phyloP scores from a whole-genome alignment of 139 green algal species.

The Auxenochlorella protothecoides region DNA sequence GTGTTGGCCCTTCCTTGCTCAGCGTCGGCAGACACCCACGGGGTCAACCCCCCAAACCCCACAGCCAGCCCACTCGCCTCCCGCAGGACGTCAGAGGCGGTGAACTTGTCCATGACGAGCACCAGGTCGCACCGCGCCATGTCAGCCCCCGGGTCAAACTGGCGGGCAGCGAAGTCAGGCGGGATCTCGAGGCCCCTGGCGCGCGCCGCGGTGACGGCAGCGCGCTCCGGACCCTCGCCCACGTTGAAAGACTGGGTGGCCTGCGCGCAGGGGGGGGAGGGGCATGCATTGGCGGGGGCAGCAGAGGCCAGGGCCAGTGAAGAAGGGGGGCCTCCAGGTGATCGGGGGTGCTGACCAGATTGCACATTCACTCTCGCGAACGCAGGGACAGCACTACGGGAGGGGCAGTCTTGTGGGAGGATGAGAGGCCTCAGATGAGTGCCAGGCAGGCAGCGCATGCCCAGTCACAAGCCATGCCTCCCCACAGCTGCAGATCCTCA shows the following conservation, averaged over 20 bases:
- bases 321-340: too few species aligned
- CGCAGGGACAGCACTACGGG: too few species aligned
- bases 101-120: slow-evolving; percentile 80
- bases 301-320: too few species aligned
- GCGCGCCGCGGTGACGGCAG: slow-evolving; percentile 18
- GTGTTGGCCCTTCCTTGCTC: not conserved
- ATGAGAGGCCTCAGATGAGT: too few species aligned
- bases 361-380: too few species aligned
- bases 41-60: not conserved
- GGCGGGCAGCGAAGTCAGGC: slow-evolving; percentile 10
- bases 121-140: slow-evolving; percentile 63
- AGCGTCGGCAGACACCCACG: not conserved
- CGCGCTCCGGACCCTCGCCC: slow-evolving; percentile 42
- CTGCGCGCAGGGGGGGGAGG: slow-evolving; percentile 15
- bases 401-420: too few species aligned
- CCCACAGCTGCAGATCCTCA: not conserved
- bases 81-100: slow-evolving; percentile 66
- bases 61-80: slow-evolving; percentile 37
- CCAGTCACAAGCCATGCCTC: too few species aligned
- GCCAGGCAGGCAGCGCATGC: too few species aligned
- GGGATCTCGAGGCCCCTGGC: slow-evolving; percentile 28
- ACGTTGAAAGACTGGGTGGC: slow-evolving; percentile 59
- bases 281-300: too few species aligned
- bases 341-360: too few species aligned
- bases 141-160: slow-evolving; percentile 46